Percentiles rank a stretch among this genome's conserved stretches.
These are phyloP conservation scores for Kuraishia ogatae DNA, from an alignment of 805 yeast genomes.

Conservation along the genomic window DNA sequence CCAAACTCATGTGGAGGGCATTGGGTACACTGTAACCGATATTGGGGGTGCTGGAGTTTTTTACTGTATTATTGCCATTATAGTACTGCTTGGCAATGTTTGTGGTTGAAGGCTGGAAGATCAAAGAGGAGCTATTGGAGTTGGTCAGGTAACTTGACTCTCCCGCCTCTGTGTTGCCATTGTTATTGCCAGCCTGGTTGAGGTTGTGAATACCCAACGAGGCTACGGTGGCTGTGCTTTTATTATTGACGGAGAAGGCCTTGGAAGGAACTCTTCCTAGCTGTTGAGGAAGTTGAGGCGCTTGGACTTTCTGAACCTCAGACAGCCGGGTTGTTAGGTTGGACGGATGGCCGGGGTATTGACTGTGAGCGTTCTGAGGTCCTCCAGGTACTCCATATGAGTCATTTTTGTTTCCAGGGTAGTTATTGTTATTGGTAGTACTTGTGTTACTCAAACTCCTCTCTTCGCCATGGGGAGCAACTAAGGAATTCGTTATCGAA, in stretches of 20 bases:
- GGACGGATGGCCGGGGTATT: not conserved
- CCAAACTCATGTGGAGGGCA: not conserved
- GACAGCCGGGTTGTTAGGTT: not conserved
- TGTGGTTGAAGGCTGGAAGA: slow-evolving; percentile 11
- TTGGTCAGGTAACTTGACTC: not conserved
- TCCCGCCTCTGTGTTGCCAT: not conserved
- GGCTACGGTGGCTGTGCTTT: not conserved
- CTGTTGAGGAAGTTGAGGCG: not conserved
- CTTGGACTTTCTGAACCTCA: not conserved
- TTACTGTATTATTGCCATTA: not conserved
- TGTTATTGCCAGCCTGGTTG: not conserved
- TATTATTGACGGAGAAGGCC: not conserved
- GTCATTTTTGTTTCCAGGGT: too few relatives aligned
- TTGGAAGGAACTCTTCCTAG: not conserved
- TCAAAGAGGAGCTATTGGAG: slow-evolving; percentile 6
- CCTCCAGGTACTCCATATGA: too few relatives aligned
- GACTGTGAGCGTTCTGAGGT: too few relatives aligned
- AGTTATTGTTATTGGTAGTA: too few relatives aligned
- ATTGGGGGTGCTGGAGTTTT: not conserved
- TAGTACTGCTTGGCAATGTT: slow-evolving; percentile 3
- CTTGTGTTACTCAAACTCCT: too few relatives aligned
- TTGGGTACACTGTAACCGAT: not conserved
- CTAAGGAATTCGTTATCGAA: not conserved
- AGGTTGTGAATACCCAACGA: not conserved
- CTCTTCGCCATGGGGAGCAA: not conserved